phyloP scores from a whole-genome alignment of 2,329 filamentous ascomycete species.

The Whalleya microplaca region DNA sequence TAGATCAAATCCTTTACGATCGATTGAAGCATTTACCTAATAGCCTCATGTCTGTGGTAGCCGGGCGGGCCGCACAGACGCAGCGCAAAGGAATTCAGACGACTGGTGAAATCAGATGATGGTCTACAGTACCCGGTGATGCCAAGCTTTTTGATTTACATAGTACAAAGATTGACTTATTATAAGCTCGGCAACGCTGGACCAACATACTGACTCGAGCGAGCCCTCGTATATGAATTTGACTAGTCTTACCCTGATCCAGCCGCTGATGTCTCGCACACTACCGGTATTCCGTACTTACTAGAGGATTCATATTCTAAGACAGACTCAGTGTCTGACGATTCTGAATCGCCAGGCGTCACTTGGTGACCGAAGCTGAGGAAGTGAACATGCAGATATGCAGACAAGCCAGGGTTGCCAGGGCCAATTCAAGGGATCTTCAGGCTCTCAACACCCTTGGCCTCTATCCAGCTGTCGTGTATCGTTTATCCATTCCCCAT shows the following conservation, averaged over 20 bases:
- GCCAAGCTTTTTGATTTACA: constrained; percentile 13
- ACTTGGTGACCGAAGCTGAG: neutral
- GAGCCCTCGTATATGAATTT: constrained; percentile 7
- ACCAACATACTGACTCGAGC: constrained; percentile 13
- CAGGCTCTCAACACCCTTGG: neutral
- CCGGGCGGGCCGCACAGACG: constrained; percentile 1
- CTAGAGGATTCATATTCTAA: neutral
- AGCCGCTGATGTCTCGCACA: neutral
- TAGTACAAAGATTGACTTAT: neutral
- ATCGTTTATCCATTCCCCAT: constrained; percentile 20
- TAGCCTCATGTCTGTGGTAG: neutral
- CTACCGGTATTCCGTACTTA: neutral
- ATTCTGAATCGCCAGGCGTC: neutral
- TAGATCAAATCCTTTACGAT: neutral
- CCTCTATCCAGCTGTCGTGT: neutral
- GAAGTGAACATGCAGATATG: neutral
- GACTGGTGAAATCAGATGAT: constrained; percentile 12
- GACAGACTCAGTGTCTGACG: neutral
- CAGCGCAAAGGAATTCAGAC: constrained; percentile 11
- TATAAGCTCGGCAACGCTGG: neutral
- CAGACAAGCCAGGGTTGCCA: neutral
- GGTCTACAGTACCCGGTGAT: constrained; percentile 1
- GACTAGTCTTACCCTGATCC: constrained; percentile 20
- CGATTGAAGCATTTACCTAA: neutral
- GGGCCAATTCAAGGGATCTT: neutral